Conservation (phyloP, 129 eudicot species). For the Silybum marianum region DNA sequence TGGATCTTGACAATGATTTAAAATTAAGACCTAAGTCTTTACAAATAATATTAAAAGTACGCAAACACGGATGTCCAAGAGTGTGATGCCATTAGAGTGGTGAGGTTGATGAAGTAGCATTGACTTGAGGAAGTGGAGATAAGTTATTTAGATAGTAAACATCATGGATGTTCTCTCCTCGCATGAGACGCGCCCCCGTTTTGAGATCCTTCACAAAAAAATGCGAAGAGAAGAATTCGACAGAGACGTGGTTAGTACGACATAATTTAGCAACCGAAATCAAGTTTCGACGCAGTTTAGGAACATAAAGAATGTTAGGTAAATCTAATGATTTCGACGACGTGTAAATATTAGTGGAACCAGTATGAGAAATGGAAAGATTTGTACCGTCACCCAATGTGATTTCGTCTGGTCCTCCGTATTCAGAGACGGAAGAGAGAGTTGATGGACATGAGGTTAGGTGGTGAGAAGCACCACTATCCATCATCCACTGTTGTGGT, state of each 20-base stretch:
- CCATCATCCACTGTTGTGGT: neutral
- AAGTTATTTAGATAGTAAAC: neutral
- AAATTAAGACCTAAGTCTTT: neutral
- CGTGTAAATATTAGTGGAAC: neutral
- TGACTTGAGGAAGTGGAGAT: no score
- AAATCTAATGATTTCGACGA: neutral
- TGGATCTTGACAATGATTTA: no score
- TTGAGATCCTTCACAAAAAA: slow-evolving; percentile 6
- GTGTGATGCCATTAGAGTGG: no score
- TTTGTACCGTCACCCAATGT: slow-evolving; percentile 6
- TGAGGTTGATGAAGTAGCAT: no score
- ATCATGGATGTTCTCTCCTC: neutral
- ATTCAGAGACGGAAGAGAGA: no score
- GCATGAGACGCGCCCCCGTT: neutral
- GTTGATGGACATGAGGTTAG: no score
- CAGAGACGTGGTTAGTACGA: neutral
- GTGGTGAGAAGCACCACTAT: neutral
- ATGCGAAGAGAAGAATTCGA: neutral
- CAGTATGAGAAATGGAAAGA: neutral
- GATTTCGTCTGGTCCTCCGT: slow-evolving; percentile 1
- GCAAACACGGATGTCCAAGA: no score
- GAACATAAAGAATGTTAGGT: neutral
- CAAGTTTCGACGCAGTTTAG: neutral
- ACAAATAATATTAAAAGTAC: no score
- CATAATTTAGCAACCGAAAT: slow-evolving; percentile 19